phyloP scores from a whole-genome alignment of 2,329 filamentous ascomycete genomes.

The Colletotrichum coccodes region DNA sequence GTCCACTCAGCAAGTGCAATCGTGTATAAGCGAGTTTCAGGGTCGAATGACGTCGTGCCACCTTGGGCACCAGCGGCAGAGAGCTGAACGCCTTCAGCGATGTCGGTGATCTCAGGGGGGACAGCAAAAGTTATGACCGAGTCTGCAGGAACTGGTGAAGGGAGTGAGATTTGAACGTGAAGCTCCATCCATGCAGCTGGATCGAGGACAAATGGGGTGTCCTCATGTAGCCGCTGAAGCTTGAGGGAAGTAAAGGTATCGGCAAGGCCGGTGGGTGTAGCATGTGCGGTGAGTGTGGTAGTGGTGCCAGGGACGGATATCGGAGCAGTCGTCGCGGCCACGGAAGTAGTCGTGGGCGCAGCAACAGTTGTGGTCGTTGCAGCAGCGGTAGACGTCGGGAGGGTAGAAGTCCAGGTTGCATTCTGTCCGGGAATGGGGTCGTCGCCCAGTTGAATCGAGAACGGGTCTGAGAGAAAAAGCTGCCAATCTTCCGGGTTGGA shows the following conservation, averaged over 20 bases:
- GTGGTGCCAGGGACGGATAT: conserved; percentile 26
- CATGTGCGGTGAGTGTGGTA: conserved; percentile 23
- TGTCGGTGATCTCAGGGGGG: conserved; percentile 22
- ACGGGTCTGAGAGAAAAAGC: conserved; percentile 45
- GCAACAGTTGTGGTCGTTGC: conserved; percentile 1
- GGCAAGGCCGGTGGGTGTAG: conserved; percentile 25
- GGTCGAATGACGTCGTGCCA: conserved; percentile 11
- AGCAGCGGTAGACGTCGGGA: not conserved
- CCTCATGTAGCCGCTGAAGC: conserved; percentile 15
- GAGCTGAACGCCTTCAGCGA: conserved; percentile 1
- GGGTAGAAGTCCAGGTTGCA: not conserved
- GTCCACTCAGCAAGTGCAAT: conserved; percentile 17
- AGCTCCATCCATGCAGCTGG: conserved; percentile 28
- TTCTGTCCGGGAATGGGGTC: conserved; percentile 21
- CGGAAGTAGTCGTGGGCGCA: not conserved
- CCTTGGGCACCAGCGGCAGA: not conserved
- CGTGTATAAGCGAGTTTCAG: conserved; percentile 6
- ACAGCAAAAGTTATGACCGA: conserved; percentile 21
- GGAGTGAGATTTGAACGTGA: conserved; percentile 22
- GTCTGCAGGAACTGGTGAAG: conserved; percentile 2
- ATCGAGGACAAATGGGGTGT: conserved; percentile 7
- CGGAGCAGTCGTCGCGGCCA: not conserved
- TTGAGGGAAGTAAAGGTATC: conserved; percentile 19
- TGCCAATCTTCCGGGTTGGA: conserved; percentile 58
- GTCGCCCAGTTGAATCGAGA: conserved; percentile 31